Evolutionary conservation across 2,329 filamentous ascomycete genomes (phyloP), one percentile per base, ranked within the genome.

Genomic region (Talaromyces sp.): DNA sequence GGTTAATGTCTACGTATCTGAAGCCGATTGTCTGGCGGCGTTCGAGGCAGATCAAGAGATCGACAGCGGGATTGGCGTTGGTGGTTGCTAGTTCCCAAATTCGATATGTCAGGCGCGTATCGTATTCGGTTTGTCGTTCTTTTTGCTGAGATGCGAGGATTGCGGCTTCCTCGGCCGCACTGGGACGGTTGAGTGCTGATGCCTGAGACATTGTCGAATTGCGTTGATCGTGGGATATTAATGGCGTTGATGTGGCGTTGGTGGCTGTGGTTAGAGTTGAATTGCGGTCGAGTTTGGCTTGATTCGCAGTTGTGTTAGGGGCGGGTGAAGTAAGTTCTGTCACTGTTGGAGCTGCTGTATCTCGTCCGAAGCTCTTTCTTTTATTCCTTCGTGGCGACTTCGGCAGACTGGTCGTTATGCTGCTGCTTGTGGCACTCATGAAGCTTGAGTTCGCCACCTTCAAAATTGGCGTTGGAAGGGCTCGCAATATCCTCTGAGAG

Each of bases 371-470:
- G 37, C 73, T 74, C 73, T 86, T 89, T 56, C 88, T 82, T 77
- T 91, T 90, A 54, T 59, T 62, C 70, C 87, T 83, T 56, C 86
- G 82, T 9, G 85, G 82, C 24, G 84, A 82, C 75, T 90, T 92
- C 1, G 90, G 90, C 5, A 93, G 80, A 54, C 89, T 92, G 62
- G 88, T 91, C 0, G 90, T 91, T 68, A 97, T 89, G 68, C 90
- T 94, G 59, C 90, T 92, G 75, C 91, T 96, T 0, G 93, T 97
- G 3, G 93, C 91, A 31, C 89, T 91, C 88, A 99, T 94, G 79
- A 98, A 97, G 66, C 90, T 93, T 50, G 93, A 95, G 77, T 98
- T 99, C 62, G 95, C 95, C 1, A 93, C 93, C 76, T 93, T 97
- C 41, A 99, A 84, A 41, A 99, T 89, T 0, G 95, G 91, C 0